Base-by-base conservation (phyloP, 2,329 filamentous ascomycete species). In the Didymella pomorum region DNA sequence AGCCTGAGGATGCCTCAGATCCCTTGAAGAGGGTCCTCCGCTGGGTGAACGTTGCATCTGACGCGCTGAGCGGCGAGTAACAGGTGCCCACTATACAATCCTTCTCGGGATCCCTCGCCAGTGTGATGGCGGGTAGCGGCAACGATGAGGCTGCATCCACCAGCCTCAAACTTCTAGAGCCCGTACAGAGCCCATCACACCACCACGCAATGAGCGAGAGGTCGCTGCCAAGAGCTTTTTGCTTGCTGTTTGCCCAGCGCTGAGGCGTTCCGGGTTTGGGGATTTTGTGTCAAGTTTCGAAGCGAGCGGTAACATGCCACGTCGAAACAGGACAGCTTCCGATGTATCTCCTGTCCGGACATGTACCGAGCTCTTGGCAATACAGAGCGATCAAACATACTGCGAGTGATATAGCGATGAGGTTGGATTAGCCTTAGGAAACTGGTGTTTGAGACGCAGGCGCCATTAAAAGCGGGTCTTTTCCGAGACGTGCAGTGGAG, bases 221-320 rank as follows among this genome's bases (percentile, higher is more conserved):
- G 44, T 25, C 16, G 29, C 20, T 31, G 56, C 56, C 56, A 58
- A 58, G 50, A 23, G 16, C 4, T 26, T 39, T 14, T 23, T 39
- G n/a, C 31, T 21, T 35, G 45, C 12, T 39, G 52, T 47, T 37
- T 48, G 51, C 16, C 46, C 39, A 33, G 37, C 37, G 47, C 39
- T 42, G 57, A 58, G 53, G 58, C 58, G 25, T 14, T 48, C 10
- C 28, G 49, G 33, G 68, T 70, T 69, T 69, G 63, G 60, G 43
- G 46, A 46, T 51, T 45, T 56, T 47, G 58, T 57, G 46, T 58
- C 60, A 63, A 59, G 67, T 70, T 70, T 70, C 68, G 68, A 69
- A 70, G 47, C 44, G 63, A 59, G 49, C 48, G 18, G 43, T 25
- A 60, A 62, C 59, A 64, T 57, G 66, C 52, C 62, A 63, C 48